Conservation (phyloP, 441 rosid species). For the Populus tomentosa region DNA sequence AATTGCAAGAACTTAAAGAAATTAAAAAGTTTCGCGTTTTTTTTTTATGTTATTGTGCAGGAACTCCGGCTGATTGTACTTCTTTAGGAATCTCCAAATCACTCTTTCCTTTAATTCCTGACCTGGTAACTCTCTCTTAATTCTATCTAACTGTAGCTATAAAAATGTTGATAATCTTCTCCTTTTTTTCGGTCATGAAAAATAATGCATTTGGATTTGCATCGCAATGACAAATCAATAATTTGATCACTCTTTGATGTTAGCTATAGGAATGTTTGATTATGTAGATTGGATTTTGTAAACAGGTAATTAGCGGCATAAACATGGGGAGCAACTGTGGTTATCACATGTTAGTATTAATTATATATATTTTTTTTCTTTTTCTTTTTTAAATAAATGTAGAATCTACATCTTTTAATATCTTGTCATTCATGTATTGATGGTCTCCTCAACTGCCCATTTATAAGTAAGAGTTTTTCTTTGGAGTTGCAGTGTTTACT, state of each 20-base stretch:
- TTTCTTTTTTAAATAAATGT: background rate
- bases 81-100: conserved; percentile 67
- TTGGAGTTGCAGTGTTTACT: conserved; percentile 56
- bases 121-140: conserved; percentile 49
- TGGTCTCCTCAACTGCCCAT: background rate
- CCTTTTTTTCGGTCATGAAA: too few relatives aligned
- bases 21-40: background rate
- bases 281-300: background rate
- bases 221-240: background rate
- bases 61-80: conserved; percentile 90
- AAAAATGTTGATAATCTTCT: background rate
- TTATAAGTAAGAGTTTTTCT: background rate
- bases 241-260: background rate
- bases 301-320: conserved; percentile 90
- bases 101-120: conserved; percentile 67
- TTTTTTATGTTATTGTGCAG: conserved; percentile 32
- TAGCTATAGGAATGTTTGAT: background rate
- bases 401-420: background rate
- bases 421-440: background rate
- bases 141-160: background rate
- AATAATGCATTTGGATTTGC: background rate
- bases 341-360: conserved; percentile 59
- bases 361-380: background rate
- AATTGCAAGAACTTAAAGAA: background rate
- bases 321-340: conserved; percentile 97